Percentiles rank a stretch among this genome's conserved stretches.
Evolutionary conservation across 805 yeast species (phyloP).

Genomic region (Teunomyces aglyptinius): DNA sequence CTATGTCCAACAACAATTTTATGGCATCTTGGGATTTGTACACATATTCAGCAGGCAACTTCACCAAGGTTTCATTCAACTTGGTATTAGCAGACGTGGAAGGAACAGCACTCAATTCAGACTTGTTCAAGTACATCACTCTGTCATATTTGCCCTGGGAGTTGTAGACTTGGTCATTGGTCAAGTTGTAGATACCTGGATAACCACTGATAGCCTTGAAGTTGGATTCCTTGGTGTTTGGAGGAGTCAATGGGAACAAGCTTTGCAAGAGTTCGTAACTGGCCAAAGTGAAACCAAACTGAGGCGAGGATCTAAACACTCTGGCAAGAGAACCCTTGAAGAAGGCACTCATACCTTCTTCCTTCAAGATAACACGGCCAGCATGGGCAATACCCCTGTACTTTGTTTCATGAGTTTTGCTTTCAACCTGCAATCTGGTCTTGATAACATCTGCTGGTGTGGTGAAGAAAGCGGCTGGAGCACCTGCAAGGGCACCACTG

Average conservation of each 20-base stretch:
- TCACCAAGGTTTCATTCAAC: constrained; percentile 39
- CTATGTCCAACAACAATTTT: constrained; percentile 60
- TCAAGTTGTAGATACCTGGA: constrained; percentile 45
- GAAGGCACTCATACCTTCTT: constrained; percentile 83
- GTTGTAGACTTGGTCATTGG: constrained; percentile 45
- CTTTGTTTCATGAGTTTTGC: constrained; percentile 70
- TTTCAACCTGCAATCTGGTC: constrained; percentile 87
- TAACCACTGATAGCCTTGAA: constrained; percentile 44
- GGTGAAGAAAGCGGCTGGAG: constrained; percentile 95
- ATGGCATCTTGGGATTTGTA: constrained; percentile 62
- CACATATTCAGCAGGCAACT: constrained; percentile 43
- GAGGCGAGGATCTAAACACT: constrained; percentile 93
- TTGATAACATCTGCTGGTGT: constrained; percentile 97
- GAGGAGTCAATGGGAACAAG: constrained; percentile 66
- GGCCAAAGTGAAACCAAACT: constrained; percentile 97
- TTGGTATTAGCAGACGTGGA: constrained; percentile 12
- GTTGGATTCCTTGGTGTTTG: constrained; percentile 42
- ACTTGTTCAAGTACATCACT: constrained; percentile 34
- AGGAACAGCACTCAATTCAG: constrained; percentile 6
- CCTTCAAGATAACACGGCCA: constrained; percentile 64
- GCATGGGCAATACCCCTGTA: constrained; percentile 81
- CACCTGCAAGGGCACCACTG: constrained; percentile 95
- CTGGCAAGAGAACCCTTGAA: constrained; percentile 97
- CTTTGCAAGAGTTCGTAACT: constrained; percentile 89
- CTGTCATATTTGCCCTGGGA: constrained; percentile 34